phyloP scores from a whole-genome alignment of 2,329 filamentous ascomycete species.

The Huntiella bhutanensis region DNA sequence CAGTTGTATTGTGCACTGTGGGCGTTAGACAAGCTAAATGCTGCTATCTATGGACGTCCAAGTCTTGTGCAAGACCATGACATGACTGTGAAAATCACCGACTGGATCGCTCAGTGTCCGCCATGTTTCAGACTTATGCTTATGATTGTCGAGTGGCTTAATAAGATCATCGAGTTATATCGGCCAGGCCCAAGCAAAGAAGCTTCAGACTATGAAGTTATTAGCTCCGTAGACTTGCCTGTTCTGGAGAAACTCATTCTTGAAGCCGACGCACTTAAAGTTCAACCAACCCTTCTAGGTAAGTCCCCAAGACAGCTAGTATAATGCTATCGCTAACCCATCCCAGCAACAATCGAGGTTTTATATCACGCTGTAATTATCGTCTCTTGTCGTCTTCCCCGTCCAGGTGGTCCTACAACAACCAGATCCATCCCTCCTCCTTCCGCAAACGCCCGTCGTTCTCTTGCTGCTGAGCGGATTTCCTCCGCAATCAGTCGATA shows the following conservation, averaged over 20 bases:
- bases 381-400: slow-evolving; percentile 36
- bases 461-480: slow-evolving; percentile 38
- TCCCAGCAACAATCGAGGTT: slow-evolving; percentile 37
- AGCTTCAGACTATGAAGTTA: slow-evolving; percentile 23
- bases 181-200: slow-evolving; percentile 29
- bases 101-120: slow-evolving; percentile 29
- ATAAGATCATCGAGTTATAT: slow-evolving; percentile 41
- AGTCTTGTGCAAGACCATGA: slow-evolving; percentile 42
- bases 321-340: neutral
- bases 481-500: slow-evolving; percentile 34
- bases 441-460: slow-evolving; percentile 36
- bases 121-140: slow-evolving; percentile 39
- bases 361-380: slow-evolving; percentile 47
- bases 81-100: slow-evolving; percentile 32
- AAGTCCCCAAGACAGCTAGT: slow-evolving; percentile 12
- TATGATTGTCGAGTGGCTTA: slow-evolving; percentile 33
- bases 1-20: slow-evolving; percentile 39
- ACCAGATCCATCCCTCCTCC: slow-evolving; percentile 26
- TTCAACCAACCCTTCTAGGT: slow-evolving; percentile 32
- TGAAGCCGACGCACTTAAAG: slow-evolving; percentile 30
- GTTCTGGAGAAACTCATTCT: slow-evolving; percentile 39
- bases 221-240: slow-evolving; percentile 32
- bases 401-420: slow-evolving; percentile 21
- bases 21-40: slow-evolving; percentile 40
- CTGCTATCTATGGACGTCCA: slow-evolving; percentile 40